Conservation (phyloP, 2,329 filamentous ascomycete genomes). For the Acarospora socialis region DNA sequence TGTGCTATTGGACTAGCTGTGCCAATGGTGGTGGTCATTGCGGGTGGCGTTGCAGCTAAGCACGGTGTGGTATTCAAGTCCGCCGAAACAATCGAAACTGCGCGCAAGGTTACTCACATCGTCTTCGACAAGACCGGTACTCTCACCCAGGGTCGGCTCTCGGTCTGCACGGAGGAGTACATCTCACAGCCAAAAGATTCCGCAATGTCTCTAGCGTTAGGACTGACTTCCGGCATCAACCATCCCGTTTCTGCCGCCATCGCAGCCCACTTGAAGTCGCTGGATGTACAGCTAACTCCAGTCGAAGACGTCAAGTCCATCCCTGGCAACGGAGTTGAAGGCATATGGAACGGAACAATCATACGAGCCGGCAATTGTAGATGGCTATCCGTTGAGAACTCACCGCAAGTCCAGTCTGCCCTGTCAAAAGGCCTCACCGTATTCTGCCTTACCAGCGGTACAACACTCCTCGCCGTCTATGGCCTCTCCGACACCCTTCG, state of each 20-base stretch:
- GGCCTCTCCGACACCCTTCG: conserved; percentile 36
- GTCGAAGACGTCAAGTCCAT: conserved; percentile 16
- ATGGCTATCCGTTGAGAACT: conserved; percentile 23
- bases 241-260: conserved; percentile 42
- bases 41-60: conserved; percentile 50
- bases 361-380: conserved; percentile 16
- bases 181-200: conserved; percentile 9
- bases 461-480: conserved; percentile 31
- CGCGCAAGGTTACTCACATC: conserved; percentile 47
- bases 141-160: conserved; percentile 44
- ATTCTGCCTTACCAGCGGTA: conserved; percentile 42
- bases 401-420: conserved; percentile 21
- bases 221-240: conserved; percentile 29
- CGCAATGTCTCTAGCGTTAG: conserved; percentile 21
- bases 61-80: conserved; percentile 57
- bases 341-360: conserved; percentile 8
- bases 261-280: conserved; percentile 24
- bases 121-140: conserved; percentile 76
- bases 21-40: conserved; percentile 64
- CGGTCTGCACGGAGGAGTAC: conserved; percentile 23
- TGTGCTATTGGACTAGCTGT: conserved; percentile 64
- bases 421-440: conserved; percentile 33
- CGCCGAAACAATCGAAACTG: conserved; percentile 48
- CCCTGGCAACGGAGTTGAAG: conserved; percentile 22
- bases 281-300: conserved; percentile 8